phyloP scores from a whole-genome alignment of 805 yeast species.

The Pichia manshurica region DNA sequence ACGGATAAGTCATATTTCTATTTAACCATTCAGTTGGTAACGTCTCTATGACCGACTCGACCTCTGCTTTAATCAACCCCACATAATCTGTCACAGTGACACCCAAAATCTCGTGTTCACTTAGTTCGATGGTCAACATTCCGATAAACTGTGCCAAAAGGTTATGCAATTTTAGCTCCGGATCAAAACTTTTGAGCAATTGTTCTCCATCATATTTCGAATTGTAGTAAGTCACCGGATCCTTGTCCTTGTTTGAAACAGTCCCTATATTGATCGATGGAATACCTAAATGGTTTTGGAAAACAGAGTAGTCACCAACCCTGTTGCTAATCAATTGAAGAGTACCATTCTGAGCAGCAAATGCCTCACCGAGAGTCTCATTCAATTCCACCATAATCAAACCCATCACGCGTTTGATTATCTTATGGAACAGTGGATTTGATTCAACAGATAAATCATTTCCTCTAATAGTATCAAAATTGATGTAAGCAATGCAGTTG shows the following conservation, averaged over 20 bases:
- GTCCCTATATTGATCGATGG: constrained; percentile 54
- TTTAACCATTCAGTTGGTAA: constrained; percentile 31
- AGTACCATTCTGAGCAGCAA: constrained; percentile 32
- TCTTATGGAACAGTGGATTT: constrained; percentile 50
- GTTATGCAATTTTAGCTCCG: constrained; percentile 47
- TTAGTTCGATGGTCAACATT: constrained; percentile 43
- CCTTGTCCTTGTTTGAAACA: constrained; percentile 29
- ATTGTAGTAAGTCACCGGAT: constrained; percentile 52
- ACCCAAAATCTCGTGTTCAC: constrained; percentile 53
- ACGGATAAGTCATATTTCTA: constrained; percentile 14
- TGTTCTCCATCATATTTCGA: constrained; percentile 53
- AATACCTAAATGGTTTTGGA: constrained; percentile 62
- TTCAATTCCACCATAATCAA: constrained; percentile 38
- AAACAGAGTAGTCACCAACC: constrained; percentile 48
- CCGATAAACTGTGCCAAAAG: constrained; percentile 57
- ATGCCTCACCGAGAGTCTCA: constrained; percentile 44
- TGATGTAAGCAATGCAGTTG: constrained; percentile 45
- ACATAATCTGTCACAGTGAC: constrained; percentile 45
- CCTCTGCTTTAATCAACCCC: constrained; percentile 35
- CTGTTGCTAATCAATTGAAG: constrained; percentile 43
- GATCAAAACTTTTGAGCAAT: constrained; percentile 47
- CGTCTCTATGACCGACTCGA: constrained; percentile 20
- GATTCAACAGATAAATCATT: constrained; percentile 40
- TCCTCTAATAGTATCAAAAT: constrained; percentile 53
- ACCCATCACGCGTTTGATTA: constrained; percentile 42